These are phyloP conservation scores for Rutstroemia sydowiana DNA, from an alignment of 2,329 filamentous ascomycete genomes.

Conservation along the genomic window DNA sequence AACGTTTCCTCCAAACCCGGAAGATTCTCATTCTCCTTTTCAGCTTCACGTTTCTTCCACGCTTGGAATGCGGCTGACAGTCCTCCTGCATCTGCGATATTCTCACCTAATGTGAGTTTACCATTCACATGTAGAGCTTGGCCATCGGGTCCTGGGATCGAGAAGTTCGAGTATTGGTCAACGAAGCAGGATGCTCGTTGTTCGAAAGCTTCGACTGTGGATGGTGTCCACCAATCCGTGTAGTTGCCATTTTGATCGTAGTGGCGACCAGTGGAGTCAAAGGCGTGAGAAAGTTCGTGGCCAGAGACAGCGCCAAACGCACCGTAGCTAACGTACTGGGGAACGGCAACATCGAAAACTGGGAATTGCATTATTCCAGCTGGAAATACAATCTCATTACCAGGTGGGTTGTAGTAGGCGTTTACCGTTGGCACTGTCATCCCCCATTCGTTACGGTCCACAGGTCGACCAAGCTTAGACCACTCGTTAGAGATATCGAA, in stretches of 20 bases:
- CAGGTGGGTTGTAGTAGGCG: conserved; percentile 50
- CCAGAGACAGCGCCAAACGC: conserved; percentile 60
- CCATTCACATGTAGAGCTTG: conserved; percentile 56
- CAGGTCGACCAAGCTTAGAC: conserved; percentile 51
- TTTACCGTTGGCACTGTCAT: conserved; percentile 57
- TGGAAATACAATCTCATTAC: conserved; percentile 61
- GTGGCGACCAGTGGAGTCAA: conserved; percentile 58
- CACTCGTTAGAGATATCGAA: conserved; percentile 45
- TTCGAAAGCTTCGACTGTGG: conserved; percentile 50
- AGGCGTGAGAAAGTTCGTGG: conserved; percentile 64
- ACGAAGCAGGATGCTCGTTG: conserved; percentile 57
- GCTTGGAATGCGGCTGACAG: conserved; percentile 55
- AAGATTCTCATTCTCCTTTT: conserved; percentile 43
- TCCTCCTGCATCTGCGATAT: conserved; percentile 65
- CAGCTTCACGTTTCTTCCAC: conserved; percentile 52
- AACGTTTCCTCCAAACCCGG: conserved; percentile 52
- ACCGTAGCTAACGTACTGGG: conserved; percentile 61
- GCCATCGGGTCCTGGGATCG: conserved; percentile 47
- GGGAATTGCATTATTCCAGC: conserved; percentile 65
- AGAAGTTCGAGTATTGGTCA: conserved; percentile 58
- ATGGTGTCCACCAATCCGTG: conserved; percentile 59
- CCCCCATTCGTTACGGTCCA: conserved; percentile 52
- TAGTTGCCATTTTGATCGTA: conserved; percentile 59
- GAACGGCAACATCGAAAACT: conserved; percentile 54
- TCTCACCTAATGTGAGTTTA: conserved; percentile 57